Conservation (phyloP, 257 asterid genomes). For the Eustoma russellianum region DNA sequence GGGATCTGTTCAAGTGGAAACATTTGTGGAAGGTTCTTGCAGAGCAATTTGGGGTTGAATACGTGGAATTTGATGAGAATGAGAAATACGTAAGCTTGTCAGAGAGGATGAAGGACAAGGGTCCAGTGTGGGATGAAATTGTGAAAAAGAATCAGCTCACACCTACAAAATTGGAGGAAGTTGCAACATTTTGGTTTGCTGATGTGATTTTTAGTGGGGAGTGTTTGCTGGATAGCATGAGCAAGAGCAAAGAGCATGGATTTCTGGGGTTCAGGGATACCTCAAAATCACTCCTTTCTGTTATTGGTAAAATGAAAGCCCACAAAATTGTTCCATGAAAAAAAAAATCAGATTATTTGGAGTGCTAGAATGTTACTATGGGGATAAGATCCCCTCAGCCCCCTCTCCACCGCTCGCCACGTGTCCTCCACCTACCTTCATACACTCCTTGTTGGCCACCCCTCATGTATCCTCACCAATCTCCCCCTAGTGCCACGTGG, state of each 20-base stretch:
- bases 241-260: conserved; percentile 27
- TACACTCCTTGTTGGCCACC: too few species aligned
- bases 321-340: conserved; percentile 23
- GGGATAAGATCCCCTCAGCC: too few species aligned
- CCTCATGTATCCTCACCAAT: too few species aligned
- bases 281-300: conserved; percentile 13
- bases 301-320: conserved; percentile 18
- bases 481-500: too few species aligned
- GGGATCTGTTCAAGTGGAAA: conserved; percentile 22
- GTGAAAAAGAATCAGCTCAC: conserved; percentile 12
- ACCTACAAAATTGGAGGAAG: conserved; percentile 16
- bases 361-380: too few species aligned
- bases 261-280: conserved; percentile 28
- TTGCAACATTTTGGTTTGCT: conserved; percentile 19
- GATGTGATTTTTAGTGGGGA: conserved; percentile 16
- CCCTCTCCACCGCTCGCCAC: too few species aligned
- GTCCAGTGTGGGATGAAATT: conserved; percentile 22
- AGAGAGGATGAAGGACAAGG: conserved; percentile 19
- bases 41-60: conserved; percentile 12
- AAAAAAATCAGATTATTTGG: neutral
- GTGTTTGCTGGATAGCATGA: conserved; percentile 22
- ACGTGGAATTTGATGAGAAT: conserved; percentile 11
- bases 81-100: conserved; percentile 9
- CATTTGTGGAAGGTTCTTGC: conserved; percentile 18
- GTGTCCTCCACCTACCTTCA: too few species aligned